Evolutionary conservation across 2,329 filamentous ascomycete species (phyloP), one percentile per base, ranked within the genome.

Genomic region (Monosporascus sp.): DNA sequence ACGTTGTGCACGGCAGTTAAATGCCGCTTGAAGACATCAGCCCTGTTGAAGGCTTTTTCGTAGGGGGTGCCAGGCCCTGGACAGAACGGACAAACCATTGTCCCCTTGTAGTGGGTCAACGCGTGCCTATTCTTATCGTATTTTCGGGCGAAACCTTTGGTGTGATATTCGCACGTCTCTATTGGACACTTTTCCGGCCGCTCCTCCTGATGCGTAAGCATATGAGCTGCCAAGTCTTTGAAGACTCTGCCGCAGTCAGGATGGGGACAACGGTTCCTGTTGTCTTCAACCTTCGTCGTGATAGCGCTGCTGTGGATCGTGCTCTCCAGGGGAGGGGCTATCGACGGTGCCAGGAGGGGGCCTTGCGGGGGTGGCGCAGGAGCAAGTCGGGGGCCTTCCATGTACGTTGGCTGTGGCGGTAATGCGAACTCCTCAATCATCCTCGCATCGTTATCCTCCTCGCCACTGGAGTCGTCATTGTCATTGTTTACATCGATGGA

Each of bases 61-160:
- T 88, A 88, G 7, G 90, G 83, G 5, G 90, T 93, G 4, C 92
- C 92, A 27, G 89, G 90, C 37, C 90, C 90, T 1, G 91, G 90
- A 64, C 92, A 96, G 75, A 96, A 97, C 31, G 90, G 91, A 67
- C 92, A 97, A 24, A 96, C 90, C 92, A 96, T 96, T 48, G 89
- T 96, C 41, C 92, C 92, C 74, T 96, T 96, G 81, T 96, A 97
- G 70, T 97, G 92, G 5, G 92, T 97, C 57, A 96, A 73, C 5
- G 91, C 96, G 70, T 97, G 92, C 45, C 92, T 79, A 73, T 96
- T 96, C 80, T 96, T 96, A 77, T 97, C 92, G 68, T 97, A 97
- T 73, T 96, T 96, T 63, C 92, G 82, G 11, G 92, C 91, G 66
- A 97, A 97, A 4, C 92, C 92, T 73, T 96, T 96, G 65, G 82